Evolutionary conservation across 352 stramenopile species (phyloP).

Genomic region (Globisporangium cederbergense): DNA sequence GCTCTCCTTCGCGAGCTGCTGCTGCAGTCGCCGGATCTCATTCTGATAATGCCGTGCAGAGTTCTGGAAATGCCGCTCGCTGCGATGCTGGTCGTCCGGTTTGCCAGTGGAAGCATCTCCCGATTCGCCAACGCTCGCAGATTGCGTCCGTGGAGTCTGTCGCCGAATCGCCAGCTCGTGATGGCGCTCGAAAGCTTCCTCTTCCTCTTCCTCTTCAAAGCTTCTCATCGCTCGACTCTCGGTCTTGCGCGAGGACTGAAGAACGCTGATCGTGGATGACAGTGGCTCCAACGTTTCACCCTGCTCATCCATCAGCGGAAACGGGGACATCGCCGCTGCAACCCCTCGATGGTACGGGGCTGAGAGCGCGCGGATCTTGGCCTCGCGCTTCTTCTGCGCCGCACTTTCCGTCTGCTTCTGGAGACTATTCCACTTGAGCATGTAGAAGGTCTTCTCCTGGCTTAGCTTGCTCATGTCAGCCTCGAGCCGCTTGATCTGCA

Average conservation of each 20-base stretch:
- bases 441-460: constrained; percentile 45
- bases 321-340: constrained; percentile 1
- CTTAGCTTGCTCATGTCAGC: constrained; percentile 39
- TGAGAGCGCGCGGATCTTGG: constrained; percentile 48
- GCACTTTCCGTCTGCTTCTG: constrained; percentile 38
- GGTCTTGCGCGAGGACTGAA: neutral
- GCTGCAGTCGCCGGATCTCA: constrained; percentile 61
- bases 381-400: constrained; percentile 38
- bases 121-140: neutral
- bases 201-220: constrained; percentile 38
- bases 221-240: neutral
- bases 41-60: constrained; percentile 57
- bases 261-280: neutral
- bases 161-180: constrained; percentile 27
- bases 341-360: constrained; percentile 27
- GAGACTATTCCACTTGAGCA: constrained; percentile 40
- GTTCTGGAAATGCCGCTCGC: constrained; percentile 30
- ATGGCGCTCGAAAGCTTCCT: constrained; percentile 34
- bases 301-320: neutral
- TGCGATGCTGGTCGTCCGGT: constrained; percentile 5
- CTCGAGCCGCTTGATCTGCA: constrained; percentile 48
- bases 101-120: neutral
- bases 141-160: neutral
- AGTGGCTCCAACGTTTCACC: neutral
- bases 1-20: constrained; percentile 52